These are phyloP conservation scores for Cladosporium sphaerospermum DNA, from an alignment of 2,329 filamentous ascomycete species.

Conservation along the genomic window DNA sequence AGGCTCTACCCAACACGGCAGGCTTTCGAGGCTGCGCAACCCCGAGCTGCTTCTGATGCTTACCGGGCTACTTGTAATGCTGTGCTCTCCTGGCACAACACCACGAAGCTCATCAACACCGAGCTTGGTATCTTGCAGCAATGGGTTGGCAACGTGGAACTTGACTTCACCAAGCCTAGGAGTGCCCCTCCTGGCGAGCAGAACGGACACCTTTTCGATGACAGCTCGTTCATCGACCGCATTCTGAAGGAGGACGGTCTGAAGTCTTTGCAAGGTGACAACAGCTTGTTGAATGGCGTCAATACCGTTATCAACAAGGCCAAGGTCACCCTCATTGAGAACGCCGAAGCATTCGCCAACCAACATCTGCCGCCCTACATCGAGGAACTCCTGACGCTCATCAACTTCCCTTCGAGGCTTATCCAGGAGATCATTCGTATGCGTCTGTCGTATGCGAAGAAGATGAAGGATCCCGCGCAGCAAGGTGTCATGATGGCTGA, in stretches of 20 bases:
- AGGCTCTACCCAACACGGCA: constrained; percentile 74
- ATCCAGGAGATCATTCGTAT: constrained; percentile 96
- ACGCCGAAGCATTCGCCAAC: constrained; percentile 76
- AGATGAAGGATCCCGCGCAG: constrained; percentile 90
- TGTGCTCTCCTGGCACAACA: constrained; percentile 94
- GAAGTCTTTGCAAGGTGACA: constrained; percentile 79
- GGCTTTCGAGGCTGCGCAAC: constrained; percentile 67
- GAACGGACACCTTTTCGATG: constrained; percentile 72
- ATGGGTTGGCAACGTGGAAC: constrained; percentile 94
- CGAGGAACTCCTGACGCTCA: constrained; percentile 88
- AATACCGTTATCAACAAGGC: constrained; percentile 86
- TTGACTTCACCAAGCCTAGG: constrained; percentile 78
- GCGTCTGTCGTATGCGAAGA: constrained; percentile 82
- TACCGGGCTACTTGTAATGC: constrained; percentile 82
- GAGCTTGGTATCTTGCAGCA: constrained; percentile 85
- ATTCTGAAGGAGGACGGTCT: constrained; percentile 93
- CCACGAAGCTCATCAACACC: constrained; percentile 90
- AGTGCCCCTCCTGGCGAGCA: constrained; percentile 54
- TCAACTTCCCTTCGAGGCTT: constrained; percentile 92
- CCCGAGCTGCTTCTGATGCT: constrained; percentile 65
- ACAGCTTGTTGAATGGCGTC: constrained; percentile 77
- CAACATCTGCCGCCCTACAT: constrained; percentile 93
- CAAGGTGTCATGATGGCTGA: constrained; percentile 92
- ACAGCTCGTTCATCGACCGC: constrained; percentile 88
- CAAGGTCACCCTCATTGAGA: constrained; percentile 82